phyloP scores from a whole-genome alignment of 1,139 yeast species.

The Suhomyces ambrosiae region DNA sequence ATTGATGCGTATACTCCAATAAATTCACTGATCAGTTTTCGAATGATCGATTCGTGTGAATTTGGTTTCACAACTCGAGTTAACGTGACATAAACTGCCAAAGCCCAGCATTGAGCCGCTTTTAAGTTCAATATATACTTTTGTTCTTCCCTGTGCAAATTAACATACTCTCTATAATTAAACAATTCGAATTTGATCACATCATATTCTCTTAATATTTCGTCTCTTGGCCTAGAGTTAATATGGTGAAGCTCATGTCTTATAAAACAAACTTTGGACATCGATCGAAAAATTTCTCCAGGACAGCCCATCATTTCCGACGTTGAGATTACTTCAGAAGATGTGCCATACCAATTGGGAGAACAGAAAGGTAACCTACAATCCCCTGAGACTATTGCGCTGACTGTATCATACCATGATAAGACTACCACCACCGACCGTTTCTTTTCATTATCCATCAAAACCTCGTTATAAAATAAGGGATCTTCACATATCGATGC shows the following conservation, averaged over 20 bases:
- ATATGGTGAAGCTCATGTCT: conserved; percentile 33
- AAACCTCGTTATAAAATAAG: conserved; percentile 22
- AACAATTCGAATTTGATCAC: conserved; percentile 34
- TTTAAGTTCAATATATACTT: conserved; percentile 40
- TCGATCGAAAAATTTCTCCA: conserved; percentile 51
- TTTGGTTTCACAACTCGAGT: conserved; percentile 34
- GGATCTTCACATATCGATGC: conserved; percentile 47
- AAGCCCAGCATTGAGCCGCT: conserved; percentile 58
- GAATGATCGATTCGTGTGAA: conserved; percentile 22
- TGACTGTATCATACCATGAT: conserved; percentile 59
- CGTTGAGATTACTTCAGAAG: conserved; percentile 43
- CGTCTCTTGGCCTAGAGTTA: conserved; percentile 11
- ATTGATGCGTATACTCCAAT: conserved; percentile 45
- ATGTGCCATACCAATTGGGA: conserved; percentile 53
- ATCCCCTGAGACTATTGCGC: conserved; percentile 57
- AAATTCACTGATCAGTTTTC: conserved; percentile 44
- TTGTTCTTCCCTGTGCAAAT: conserved; percentile 21
- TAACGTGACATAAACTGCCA: conserved; percentile 46
- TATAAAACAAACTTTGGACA: conserved; percentile 43
- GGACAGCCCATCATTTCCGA: conserved; percentile 60
- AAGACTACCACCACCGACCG: conserved; percentile 50
- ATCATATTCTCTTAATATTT: conserved; percentile 24
- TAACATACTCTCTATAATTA: conserved; percentile 50
- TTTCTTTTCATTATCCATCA: conserved; percentile 46
- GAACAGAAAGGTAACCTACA: conserved; percentile 53